Evolutionary conservation across 225 moss, liverwort and hornwort genomes (phyloP), one percentile per base, ranked within the genome.

Genomic region (Anthoceros angustus): DNA sequence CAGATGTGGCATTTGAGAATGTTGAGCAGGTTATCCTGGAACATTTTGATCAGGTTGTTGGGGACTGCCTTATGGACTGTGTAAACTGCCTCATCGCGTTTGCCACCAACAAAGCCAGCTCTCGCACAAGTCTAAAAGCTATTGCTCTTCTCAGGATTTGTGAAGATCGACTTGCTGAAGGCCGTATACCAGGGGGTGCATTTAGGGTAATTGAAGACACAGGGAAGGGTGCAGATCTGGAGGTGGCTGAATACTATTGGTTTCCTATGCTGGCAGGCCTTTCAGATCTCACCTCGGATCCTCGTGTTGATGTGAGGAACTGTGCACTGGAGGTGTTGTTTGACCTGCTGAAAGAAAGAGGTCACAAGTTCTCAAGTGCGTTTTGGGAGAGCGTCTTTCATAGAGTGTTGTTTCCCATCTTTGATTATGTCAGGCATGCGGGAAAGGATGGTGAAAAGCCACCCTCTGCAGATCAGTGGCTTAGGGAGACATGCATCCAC

Each of bases 341-440:
- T 76, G 98, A 99, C 71, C 80, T 99, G 25, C 87, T 99, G 0
- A 89, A 92, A 74, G 98, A 89, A 74, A 84, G 98, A 42, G 98
- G 98, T 25, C 89, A 87, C 74, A 86, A 77, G 55, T 99, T 99
- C 64, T 99, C 98, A 48, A 80, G 84, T 55, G 80, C 82, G 15
- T 99, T 99, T 68, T 99, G 98, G 98, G 98, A 99, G 67, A 99
- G 98, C 75, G 98, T 99, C 49, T 99, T 92, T 71, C 92, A 99
- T 77, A 86, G 98, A 42, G 98, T 99, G 40, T 70, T 99, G 66
- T 99, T 99, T 67, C 98, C 98, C 43, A 92, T 99, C 71, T 99
- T 99, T 75, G 98, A 99, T 70, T 89, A 92, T 77, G 98, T 99
- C 46, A 87, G 98, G 67, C 92, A 92, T 84, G 98, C 86, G 70